These are phyloP conservation scores for Heteromeles arbutifolia DNA, from an alignment of 306 rosid species.

Conservation along the genomic window DNA sequence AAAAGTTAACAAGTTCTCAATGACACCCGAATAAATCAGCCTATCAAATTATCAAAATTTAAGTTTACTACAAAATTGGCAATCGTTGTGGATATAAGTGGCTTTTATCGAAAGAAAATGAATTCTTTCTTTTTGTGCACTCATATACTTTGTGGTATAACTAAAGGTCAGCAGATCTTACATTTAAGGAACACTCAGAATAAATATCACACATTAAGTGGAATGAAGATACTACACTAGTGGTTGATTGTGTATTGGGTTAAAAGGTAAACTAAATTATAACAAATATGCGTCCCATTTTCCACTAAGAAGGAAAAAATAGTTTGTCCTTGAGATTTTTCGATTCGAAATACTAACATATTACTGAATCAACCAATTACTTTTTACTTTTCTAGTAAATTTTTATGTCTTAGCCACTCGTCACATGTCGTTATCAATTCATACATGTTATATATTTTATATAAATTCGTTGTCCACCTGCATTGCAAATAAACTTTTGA, in stretches of 20 bases:
- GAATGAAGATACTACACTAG: background rate
- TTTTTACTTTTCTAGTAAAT: too few relatives aligned
- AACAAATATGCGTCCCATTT: background rate
- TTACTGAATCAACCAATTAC: background rate
- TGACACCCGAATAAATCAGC: too few relatives aligned
- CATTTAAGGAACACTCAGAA: background rate
- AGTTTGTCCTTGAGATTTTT: slow-evolving; percentile 3
- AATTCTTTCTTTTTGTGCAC: background rate
- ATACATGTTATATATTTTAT: too few relatives aligned
- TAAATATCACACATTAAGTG: background rate
- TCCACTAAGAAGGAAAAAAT: background rate
- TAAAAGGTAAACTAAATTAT: background rate
- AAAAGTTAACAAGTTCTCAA: too few relatives aligned
- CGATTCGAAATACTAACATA: background rate
- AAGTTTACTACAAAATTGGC: background rate
- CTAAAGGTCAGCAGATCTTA: rapidly evolving
- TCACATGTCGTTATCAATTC: too few relatives aligned
- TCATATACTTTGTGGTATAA: background rate
- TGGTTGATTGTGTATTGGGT: background rate
- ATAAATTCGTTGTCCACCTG: too few relatives aligned
- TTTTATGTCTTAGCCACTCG: background rate
- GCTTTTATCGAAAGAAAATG: background rate
- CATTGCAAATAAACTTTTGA: background rate
- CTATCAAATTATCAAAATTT: background rate
- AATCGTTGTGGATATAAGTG: background rate